Base-by-base conservation (phyloP, 768 basidiomycete species). In the Hypsizygus marmoreus region DNA sequence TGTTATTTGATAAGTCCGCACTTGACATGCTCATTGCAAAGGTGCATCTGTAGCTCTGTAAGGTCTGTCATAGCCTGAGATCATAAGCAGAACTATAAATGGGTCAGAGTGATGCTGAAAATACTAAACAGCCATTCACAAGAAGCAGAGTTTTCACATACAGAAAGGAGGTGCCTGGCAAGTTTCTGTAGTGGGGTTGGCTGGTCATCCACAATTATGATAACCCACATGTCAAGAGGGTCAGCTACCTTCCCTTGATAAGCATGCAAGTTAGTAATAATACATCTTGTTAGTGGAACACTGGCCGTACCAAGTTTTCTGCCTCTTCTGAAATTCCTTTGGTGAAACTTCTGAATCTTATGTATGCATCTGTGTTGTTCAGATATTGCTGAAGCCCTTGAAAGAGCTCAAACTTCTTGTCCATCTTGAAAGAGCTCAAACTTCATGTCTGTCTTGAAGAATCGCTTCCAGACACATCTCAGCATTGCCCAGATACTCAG, bases 1-100 rank as follows among this genome's bases (percentile, higher is more conserved):
- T 31, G 14, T 13, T 26, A n/a, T n/a, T 46, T 46, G 13, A 40
- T n/a, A 4, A 4, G n/a, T 6, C 38, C 38, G 20, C 9, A 19
- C 6, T 30, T 11, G 13, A 30, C 29, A 41, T 64, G 54, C 37
- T 60, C 60, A 47, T 67, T 57, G 17, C 59, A 35, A 19, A 67
- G 20, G 30, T 64, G 60, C 41, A 68, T 51, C 31, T 56, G 54
- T n/a, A 63, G 50, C 36, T 68, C 64, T 2, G 60, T 55, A 26
- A 65, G 44, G 23, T 59, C 45, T 1, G 41, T 45, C n/a, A 70
- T 46, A 6, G 43, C 43, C 16, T 55, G 13, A 0, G 39, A 49
- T 6, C 42, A 24, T 13, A 59, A 47, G n/a, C 50, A 30, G 22
- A 38, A 50, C 6, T 43, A 47, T 22, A 52, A 49, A 28, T 47